Conservation (phyloP, 1,284 basidiomycete species). For the Ganoderma resinaceum region DNA sequence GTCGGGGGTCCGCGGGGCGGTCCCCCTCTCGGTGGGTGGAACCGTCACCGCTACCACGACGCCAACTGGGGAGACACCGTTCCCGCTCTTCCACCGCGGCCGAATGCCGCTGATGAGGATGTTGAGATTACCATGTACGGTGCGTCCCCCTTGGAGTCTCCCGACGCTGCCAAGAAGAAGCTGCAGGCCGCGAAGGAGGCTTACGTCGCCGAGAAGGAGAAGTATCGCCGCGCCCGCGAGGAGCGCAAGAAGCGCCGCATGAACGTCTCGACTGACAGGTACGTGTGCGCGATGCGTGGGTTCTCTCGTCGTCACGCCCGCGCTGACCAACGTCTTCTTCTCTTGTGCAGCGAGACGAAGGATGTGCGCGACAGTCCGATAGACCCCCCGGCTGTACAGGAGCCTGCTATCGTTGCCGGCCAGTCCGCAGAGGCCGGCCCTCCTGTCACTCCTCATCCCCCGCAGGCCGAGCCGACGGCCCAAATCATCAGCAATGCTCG, state of each 20-base stretch:
- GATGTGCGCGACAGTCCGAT: conserved; percentile 26
- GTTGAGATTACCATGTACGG: conserved; percentile 36
- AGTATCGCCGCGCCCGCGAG: conserved; percentile 65
- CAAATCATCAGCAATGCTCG: conserved; percentile 66
- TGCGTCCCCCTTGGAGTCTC: conserved; percentile 33
- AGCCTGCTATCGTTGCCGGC: conserved; percentile 18
- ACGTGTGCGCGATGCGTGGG: conserved; percentile 15
- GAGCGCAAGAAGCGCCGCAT: conserved; percentile 47
- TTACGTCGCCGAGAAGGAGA: conserved; percentile 74
- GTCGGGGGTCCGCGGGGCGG: conserved; percentile 9
- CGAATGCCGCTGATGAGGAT: conserved; percentile 9
- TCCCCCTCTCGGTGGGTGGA: conserved; percentile 16
- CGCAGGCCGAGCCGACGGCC: conserved; percentile 11
- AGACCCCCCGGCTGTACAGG: conserved; percentile 10
- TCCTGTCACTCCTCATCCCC: conserved; percentile 7
- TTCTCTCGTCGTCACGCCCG: conserved; percentile 14
- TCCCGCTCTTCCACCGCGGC: conserved; percentile 21
- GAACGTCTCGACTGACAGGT: conserved; percentile 45
- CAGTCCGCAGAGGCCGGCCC: conserved; percentile 6
- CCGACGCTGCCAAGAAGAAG: conserved; percentile 58
- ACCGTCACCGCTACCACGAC: conserved; percentile 15
- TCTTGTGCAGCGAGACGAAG: conserved; percentile 21
- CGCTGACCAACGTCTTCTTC: conserved; percentile 22
- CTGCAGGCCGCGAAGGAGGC: conserved; percentile 70
- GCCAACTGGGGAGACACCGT: conserved; percentile 27